Base-by-base conservation (phyloP, 805 yeast species). In the Candida anglica region DNA sequence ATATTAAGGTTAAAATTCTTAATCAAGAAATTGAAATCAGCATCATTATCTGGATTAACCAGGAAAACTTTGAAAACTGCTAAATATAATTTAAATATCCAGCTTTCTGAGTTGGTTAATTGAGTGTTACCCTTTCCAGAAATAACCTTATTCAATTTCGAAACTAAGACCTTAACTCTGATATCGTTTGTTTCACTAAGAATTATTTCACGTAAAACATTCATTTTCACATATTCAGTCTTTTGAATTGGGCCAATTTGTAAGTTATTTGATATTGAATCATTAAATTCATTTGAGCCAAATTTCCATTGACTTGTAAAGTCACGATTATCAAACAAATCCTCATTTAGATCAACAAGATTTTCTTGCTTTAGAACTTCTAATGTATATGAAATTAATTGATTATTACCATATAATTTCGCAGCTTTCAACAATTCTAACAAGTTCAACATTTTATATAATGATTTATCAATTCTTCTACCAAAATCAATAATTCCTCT, bases 401-500 rank as follows among this genome's bases (percentile, higher is more conserved):
- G 32, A 13, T 47, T 41, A 3, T 34, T 21, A 2, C 32, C 29
- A 5, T 36, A 31, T 5, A 48, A 42, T 16, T 58, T 58, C 8
- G 48, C 42, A 18, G 66, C 43, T 37, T 71, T 56, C 7, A 54
- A 43, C 27, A 48, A 45, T 42, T 60, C 62, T 22, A 67, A 39
- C 21, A 63, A 45, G 30, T 58, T 63, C 19, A 64, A 36, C 48
- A 66, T 65, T 40, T 64, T 63, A 6, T 72, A 60, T 20, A 71
- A 41, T 1, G 95, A 85, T 32, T 64, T 54, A 2, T 56, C 46
- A 28, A 86, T 44, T 32, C 78, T 65, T 9, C 54, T 48, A 11
- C 75, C 75, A 42, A 89, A 78, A 15, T 77, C 77, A 14, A 82
- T 47, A 54, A 87, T 76, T 1, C 87, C 81, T 19, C 70, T 66